Percentiles rank a stretch among this genome's conserved stretches.
phyloP scores from a whole-genome alignment of 176 grass and related monocot species.

The Triticum urartu region DNA sequence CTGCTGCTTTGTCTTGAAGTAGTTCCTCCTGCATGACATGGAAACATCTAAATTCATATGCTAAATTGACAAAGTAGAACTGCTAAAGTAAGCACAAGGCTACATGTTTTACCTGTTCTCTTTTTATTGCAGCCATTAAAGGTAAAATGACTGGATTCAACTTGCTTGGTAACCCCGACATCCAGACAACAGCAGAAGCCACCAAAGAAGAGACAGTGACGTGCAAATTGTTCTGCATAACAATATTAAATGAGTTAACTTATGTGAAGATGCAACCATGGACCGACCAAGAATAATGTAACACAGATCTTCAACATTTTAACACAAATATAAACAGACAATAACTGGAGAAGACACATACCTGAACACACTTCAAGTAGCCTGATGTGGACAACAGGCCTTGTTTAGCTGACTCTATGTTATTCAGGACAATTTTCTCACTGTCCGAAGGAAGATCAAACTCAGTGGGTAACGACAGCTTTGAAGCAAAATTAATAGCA shows the following conservation, averaged over 20 bases:
- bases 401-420: slow-evolving; percentile 84
- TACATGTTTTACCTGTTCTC: slow-evolving; percentile 71
- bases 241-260: slow-evolving; percentile 22
- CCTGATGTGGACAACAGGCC: slow-evolving; percentile 80
- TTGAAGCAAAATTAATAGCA: slow-evolving; percentile 79
- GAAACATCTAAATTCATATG: slow-evolving; percentile 26
- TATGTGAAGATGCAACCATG: slow-evolving; percentile 11
- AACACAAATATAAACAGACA: slow-evolving; percentile 20
- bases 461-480: slow-evolving; percentile 53
- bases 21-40: slow-evolving; percentile 80
- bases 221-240: slow-evolving; percentile 97
- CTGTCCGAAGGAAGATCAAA: slow-evolving; percentile 37
- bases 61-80: slow-evolving; percentile 2
- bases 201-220: slow-evolving; percentile 86
- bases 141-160: slow-evolving; percentile 98
- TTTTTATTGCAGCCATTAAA: slow-evolving; percentile 98
- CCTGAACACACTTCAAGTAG: slow-evolving; percentile 98
- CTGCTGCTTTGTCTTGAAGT: slow-evolving; percentile 94
- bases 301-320: neutral
- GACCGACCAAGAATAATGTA: neutral
- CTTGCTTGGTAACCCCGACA: slow-evolving; percentile 72
- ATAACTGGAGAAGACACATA: slow-evolving; percentile 32
- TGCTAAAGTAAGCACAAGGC: slow-evolving; percentile 12
- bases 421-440: slow-evolving; percentile 58
- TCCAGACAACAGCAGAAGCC: slow-evolving; percentile 91